Percentiles rank a stretch among this genome's conserved stretches.
Conservation (phyloP, 2,329 filamentous ascomycete genomes). For the Scedosporium aurantiacum region DNA sequence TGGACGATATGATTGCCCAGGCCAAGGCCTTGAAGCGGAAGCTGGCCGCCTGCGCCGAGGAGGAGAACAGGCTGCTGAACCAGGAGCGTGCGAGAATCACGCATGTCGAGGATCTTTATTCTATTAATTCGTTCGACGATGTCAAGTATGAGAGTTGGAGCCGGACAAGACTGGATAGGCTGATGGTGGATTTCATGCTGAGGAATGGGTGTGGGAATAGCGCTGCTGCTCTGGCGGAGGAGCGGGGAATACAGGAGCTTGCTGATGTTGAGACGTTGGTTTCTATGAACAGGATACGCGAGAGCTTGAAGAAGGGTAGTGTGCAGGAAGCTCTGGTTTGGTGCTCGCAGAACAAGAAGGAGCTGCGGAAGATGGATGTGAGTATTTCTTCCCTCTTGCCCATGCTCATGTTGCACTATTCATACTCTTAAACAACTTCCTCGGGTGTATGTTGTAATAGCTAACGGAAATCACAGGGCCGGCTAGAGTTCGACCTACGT, state of each 20-base stretch:
- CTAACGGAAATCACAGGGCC: constrained; percentile 39
- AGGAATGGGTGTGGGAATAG: constrained; percentile 72
- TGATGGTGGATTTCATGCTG: constrained; percentile 87
- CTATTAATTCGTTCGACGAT: constrained; percentile 72
- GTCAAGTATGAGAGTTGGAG: constrained; percentile 93
- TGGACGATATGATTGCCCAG: constrained; percentile 75
- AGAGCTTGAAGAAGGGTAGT: constrained; percentile 57
- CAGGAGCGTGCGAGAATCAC: constrained; percentile 66
- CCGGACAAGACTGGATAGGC: constrained; percentile 64
- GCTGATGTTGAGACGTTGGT: constrained; percentile 86
- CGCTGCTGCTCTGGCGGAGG: constrained; percentile 61
- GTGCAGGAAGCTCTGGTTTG: constrained; percentile 74
- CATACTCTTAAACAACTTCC: too few relatives aligned
- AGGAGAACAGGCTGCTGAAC: constrained; percentile 66
- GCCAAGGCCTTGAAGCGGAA: constrained; percentile 86
- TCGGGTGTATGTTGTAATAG: neutral
- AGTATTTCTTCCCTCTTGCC: constrained; percentile 15
- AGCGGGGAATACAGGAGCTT: constrained; percentile 66
- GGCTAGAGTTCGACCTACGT: constrained; percentile 84
- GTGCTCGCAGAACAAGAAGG: constrained; percentile 90
- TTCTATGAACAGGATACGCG: constrained; percentile 66
- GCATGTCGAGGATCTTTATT: constrained; percentile 72
- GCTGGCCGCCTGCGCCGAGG: constrained; percentile 62
- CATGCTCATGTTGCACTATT: too few relatives aligned
- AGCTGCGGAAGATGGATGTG: constrained; percentile 77